Evolutionary conservation across 768 basidiomycete species (phyloP).

Genomic region (Mycena sanguinolenta): DNA sequence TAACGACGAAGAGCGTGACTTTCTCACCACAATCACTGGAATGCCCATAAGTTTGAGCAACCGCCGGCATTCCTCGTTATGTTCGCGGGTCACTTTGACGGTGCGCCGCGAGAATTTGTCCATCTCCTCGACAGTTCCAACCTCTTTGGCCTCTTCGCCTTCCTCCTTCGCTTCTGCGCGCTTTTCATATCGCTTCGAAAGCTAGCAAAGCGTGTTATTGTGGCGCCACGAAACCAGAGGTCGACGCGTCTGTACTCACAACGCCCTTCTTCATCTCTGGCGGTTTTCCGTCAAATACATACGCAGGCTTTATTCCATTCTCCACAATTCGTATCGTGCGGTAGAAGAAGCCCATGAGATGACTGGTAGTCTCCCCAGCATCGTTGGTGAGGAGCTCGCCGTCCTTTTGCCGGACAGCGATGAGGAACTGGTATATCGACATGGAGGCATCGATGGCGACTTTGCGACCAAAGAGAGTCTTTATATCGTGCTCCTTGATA

Average conservation of each 20-base stretch:
- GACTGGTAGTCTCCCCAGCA: conserved; percentile 97
- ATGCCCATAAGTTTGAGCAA: conserved; percentile 96
- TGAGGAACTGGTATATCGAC: conserved; percentile 98
- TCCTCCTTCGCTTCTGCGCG: conserved; percentile 95
- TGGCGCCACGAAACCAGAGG: background rate
- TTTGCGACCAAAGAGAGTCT: conserved; percentile 97
- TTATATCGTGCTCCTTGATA: conserved; percentile 94
- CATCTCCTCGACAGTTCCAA: conserved; percentile 92
- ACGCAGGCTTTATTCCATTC: conserved; percentile 97
- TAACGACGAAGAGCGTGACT: background rate
- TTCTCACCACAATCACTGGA: conserved; percentile 87
- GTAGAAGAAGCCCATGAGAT: conserved; percentile 99
- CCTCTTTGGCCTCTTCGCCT: conserved; percentile 97
- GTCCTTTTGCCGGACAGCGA: conserved; percentile 96
- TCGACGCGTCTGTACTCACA: conserved; percentile 65
- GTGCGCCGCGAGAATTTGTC: conserved; percentile 91
- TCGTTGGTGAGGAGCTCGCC: conserved; percentile 98
- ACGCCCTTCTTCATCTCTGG: conserved; percentile 98
- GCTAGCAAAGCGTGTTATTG: conserved; percentile 58
- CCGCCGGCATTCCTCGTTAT: conserved; percentile 94
- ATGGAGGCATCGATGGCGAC: conserved; percentile 99
- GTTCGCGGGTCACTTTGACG: conserved; percentile 94
- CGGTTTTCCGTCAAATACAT: conserved; percentile 98
- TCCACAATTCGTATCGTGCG: conserved; percentile 97
- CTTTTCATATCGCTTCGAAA: conserved; percentile 95